These are phyloP conservation scores for Ampelomyces quisqualis DNA, from an alignment of 2,329 filamentous ascomycete species.

Conservation along the genomic window DNA sequence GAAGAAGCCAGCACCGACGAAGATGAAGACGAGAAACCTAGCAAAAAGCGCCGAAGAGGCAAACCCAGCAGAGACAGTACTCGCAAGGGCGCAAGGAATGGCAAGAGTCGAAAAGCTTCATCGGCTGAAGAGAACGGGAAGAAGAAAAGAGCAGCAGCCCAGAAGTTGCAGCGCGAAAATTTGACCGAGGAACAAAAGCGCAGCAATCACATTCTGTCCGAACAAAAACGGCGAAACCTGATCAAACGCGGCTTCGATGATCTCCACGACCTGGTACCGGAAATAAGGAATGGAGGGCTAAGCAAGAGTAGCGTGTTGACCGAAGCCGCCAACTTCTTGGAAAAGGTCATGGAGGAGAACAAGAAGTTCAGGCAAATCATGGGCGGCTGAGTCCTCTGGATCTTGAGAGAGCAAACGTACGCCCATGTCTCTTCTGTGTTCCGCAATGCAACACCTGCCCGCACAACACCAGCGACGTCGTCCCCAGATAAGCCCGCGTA, in stretches of 20 bases:
- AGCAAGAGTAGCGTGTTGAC: conserved; percentile 80
- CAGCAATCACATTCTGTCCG: conserved; percentile 82
- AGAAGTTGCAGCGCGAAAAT: conserved; percentile 53
- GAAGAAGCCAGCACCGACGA: conserved; percentile 26
- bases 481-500: too few species aligned
- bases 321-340: conserved; percentile 76
- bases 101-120: conserved; percentile 27
- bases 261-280: conserved; percentile 73
- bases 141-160: conserved; percentile 30
- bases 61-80: conserved; percentile 15
- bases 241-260: conserved; percentile 84
- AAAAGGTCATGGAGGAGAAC: conserved; percentile 70
- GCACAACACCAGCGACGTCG: too few species aligned
- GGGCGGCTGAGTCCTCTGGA: conserved; percentile 3
- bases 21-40: conserved; percentile 21
- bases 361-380: conserved; percentile 12
- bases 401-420: too few species aligned
- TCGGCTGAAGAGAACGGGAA: conserved; percentile 22
- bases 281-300: conserved; percentile 69
- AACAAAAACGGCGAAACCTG: conserved; percentile 80
- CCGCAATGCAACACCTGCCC: too few species aligned
- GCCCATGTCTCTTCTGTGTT: too few species aligned
- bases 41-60: conserved; percentile 32
- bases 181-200: conserved; percentile 77
- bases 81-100: conserved; percentile 22